phyloP scores from a whole-genome alignment of 352 stramenopile genomes.

The Phytophthora pini region DNA sequence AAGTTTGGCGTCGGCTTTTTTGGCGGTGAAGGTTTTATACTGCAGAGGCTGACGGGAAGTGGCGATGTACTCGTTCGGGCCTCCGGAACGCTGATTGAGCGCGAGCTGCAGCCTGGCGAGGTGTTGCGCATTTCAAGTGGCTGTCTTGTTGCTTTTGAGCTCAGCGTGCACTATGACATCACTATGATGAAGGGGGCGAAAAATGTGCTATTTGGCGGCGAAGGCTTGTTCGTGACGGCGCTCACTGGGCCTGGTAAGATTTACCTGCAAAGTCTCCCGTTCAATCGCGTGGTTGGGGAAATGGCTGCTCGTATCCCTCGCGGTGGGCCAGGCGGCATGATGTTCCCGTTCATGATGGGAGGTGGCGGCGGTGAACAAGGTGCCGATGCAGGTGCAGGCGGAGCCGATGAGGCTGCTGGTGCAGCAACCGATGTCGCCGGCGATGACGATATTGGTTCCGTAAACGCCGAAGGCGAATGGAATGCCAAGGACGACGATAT shows the following conservation, averaged over 20 bases:
- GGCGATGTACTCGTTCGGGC: constrained; percentile 93
- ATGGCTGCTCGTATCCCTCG: constrained; percentile 90
- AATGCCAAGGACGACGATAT: constrained; percentile 58
- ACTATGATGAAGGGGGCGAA: constrained; percentile 93
- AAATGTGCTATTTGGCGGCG: constrained; percentile 95
- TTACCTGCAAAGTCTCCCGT: constrained; percentile 93
- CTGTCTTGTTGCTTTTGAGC: constrained; percentile 91
- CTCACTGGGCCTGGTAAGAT: constrained; percentile 91
- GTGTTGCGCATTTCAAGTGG: constrained; percentile 92
- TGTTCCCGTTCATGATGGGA: constrained; percentile 88
- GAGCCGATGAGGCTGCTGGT: constrained; percentile 35
- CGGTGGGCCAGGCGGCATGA: constrained; percentile 79
- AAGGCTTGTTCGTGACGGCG: constrained; percentile 95
- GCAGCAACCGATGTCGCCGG: constrained; percentile 21
- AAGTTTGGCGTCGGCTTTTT: constrained; percentile 94
- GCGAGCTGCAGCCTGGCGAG: constrained; percentile 88
- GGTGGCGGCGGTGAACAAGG: constrained; percentile 47
- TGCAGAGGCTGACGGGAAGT: constrained; percentile 91
- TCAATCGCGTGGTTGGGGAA: constrained; percentile 93
- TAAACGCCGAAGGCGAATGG: constrained; percentile 33
- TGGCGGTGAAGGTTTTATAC: constrained; percentile 94
- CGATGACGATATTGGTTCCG: constrained; percentile 11
- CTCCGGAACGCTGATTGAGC: constrained; percentile 89
- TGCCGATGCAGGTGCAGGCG: constrained; percentile 33
- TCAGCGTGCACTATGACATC: constrained; percentile 91